Base-by-base conservation (phyloP, 805 yeast species). In the Candida caryicola region DNA sequence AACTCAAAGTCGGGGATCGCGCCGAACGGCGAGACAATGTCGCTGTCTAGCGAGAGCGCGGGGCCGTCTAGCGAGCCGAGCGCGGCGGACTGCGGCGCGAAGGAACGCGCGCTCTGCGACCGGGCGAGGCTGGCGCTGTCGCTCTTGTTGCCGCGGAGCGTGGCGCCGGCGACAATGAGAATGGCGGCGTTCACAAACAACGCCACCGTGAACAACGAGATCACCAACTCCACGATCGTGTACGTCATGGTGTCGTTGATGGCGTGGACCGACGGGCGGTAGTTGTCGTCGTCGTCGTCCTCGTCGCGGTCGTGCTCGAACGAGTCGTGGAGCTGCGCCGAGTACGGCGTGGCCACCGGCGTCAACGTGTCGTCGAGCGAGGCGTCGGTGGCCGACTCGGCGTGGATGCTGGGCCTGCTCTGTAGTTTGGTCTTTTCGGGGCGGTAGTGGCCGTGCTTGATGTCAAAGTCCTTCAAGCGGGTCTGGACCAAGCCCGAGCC, bases 101-200 rank as follows among this genome's bases (percentile, higher is more conserved):
- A 7, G 10, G 9, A 7, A 10, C 7, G 10, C 25, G 25, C 10
- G 25, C 9, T 7, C 10, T 21, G 9, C 7, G 10, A 21, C 9
- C 10, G 9, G 10, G 10, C 7, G 25, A 21, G 25, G 7, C 25
- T 10, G 6, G 36, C 33, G 36, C 65, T 23, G 25, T 10, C 25
- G 10, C 25, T 23, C 4, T 29, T 30, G 10, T 33, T 39, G n/a
- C 46, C 81, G 38, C 67, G 76, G 45, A 90, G 67, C 1, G 96
- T 85, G 0, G 96, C 84, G 23, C 96, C 96, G 1, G 96, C 93
- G 3, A 90, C 95, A 39, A 89, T 86, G 40, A 89, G 71, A 52
- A 90, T 89, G 3, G 96, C 87, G 7, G 95, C 77, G 61, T 89
- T 89, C 41, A 89, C 96, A 65, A 89, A 89, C n/a, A 90, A 74